Percentiles rank a stretch among this genome's conserved stretches.
Evolutionary conservation across 192 early-diverging fungal species (phyloP).

Genomic region (Backusella liffmaniae): DNA sequence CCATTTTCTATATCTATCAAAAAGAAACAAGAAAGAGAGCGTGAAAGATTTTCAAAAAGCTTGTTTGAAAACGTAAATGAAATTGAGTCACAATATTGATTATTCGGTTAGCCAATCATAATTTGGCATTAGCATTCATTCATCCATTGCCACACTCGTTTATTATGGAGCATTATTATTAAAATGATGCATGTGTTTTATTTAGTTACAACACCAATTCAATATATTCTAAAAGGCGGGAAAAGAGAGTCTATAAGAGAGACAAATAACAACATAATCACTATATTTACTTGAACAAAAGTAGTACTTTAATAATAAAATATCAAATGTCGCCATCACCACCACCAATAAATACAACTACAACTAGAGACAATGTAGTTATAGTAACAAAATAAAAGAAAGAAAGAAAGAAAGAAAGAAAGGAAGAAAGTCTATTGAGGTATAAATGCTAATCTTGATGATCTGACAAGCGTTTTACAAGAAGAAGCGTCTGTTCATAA

Average conservation of each 20-base stretch:
- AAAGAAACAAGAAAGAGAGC: neutral
- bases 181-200: no score
- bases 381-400: neutral
- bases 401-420: neutral
- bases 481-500: constrained; percentile 59
- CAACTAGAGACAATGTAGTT: neutral
- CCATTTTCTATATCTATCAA: constrained; percentile 40
- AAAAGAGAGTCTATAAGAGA: no score
- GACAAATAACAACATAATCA: no score
- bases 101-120: neutral
- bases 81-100: neutral
- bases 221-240: no score
- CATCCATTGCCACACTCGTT: no score
- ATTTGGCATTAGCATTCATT: no score
- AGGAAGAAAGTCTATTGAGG: neutral
- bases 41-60: neutral
- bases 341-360: neutral
- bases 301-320: no score
- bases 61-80: neutral
- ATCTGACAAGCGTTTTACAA: constrained; percentile 11
- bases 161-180: no score
- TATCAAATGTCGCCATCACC: neutral
- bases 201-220: no score
- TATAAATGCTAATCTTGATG: neutral
- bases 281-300: neutral